A percentile compares a stretch with the other conserved stretches of the same genome.
These are phyloP conservation scores for Trichosporon faecale DNA, from an alignment of 1,284 basidiomycete species.

Conservation along the genomic window DNA sequence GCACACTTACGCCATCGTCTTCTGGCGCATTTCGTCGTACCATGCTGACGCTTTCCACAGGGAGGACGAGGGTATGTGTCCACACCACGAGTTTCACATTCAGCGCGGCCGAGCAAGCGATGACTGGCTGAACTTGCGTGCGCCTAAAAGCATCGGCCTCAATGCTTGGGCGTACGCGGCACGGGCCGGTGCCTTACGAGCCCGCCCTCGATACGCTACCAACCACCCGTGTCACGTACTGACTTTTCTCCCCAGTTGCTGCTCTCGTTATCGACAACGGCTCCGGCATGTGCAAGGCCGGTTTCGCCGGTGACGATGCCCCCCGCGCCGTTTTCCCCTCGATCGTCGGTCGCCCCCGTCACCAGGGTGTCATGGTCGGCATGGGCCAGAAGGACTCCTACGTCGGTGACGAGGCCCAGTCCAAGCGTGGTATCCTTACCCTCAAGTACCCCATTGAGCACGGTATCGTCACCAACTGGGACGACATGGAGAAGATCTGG, in stretches of 20 bases:
- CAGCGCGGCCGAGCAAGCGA: neutral
- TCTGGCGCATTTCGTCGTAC: neutral
- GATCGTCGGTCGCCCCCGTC: constrained; percentile 86
- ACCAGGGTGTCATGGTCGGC: constrained; percentile 89
- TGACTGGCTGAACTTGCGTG: neutral
- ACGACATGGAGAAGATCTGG: constrained; percentile 95
- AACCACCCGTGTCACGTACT: neutral
- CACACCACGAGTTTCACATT: neutral
- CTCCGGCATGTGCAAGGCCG: constrained; percentile 90
- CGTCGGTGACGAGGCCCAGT: constrained; percentile 88
- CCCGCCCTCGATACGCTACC: neutral
- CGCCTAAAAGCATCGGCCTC: neutral
- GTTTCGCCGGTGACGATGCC: constrained; percentile 74
- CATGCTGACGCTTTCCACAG: constrained; percentile 26
- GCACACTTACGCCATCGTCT: neutral
- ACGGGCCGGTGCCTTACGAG: constrained; percentile 1
- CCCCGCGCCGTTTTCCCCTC: constrained; percentile 76
- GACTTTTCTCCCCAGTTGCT: constrained; percentile 34
- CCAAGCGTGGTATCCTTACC: constrained; percentile 92
- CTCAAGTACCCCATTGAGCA: constrained; percentile 75
- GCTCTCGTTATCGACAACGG: constrained; percentile 72
- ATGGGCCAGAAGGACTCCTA: constrained; percentile 86
- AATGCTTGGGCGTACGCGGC: constrained; percentile 1
- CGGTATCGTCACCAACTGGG: constrained; percentile 91
- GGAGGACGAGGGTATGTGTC: constrained; percentile 48